Base-by-base conservation (phyloP, 108 stramenopile genomes). In the Licmophora abbreviata region DNA sequence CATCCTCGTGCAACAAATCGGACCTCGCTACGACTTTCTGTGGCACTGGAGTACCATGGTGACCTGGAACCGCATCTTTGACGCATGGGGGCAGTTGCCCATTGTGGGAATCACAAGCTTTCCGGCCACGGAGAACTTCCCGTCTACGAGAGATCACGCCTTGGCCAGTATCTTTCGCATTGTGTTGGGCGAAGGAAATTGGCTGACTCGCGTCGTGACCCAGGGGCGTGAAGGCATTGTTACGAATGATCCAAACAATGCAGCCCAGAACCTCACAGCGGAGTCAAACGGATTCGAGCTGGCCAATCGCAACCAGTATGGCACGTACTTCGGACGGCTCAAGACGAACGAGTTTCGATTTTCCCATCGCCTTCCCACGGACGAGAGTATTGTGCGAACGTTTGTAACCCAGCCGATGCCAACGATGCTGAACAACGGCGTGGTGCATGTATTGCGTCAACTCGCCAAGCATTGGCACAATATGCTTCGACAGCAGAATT, bases 371-470 rank as follows among this genome's bases (percentile, higher is more conserved):
- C 55, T 69, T 6, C 57, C 68, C 1, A 47, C 49, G 12, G 68
- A 69, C 46, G 63, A 69, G 47, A 57, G 57, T 1, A 64, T 69
- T 43, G 52, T 69, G 18, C 51, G 57, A 31, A 38, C 58, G 18
- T 69, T 69, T 44, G 38, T 63, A 18, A 37, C 28, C 6, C 28
- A 36, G 18, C 68, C 68, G 0, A 59, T 59, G 20, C 27, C 62
- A 24, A 69, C 68, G 18, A 59, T 69, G 68, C 31, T 69, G 27
- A 51, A 69, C 38, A 63, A 64, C 41, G 68, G 68, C n/a, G 58
- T 59, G 4, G 62, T 59, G n/a, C 63, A 59, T 46, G 56, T 57
- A 3, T 38, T 69, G 20, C 44, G 63, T 32, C 46, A 51, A 48
- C 7, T 69, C 23, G 50, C 68, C 32, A 57, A 64, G 21, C 68